Evolutionary conservation across 2,329 filamentous ascomycete species (phyloP).

Genomic region (Apiospora arundinis): DNA sequence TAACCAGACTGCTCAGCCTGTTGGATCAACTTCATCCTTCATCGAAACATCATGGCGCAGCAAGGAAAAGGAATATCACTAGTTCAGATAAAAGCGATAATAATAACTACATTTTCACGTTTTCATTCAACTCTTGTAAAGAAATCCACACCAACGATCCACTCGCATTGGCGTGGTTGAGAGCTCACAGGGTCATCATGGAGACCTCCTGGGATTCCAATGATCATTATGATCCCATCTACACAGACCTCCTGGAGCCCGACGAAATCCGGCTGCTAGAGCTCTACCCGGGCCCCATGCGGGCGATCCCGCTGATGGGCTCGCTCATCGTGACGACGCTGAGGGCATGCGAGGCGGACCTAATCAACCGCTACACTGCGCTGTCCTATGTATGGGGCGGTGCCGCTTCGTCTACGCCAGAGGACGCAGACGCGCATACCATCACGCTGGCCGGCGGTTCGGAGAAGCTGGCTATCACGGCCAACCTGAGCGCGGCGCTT

Average conservation of each 20-base stretch:
- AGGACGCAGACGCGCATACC: neutral
- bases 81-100: neutral
- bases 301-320: neutral
- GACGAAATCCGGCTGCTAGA: constrained; percentile 7
- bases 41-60: neutral
- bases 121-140: neutral
- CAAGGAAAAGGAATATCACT: neutral
- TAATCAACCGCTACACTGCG: constrained; percentile 10
- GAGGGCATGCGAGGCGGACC: neutral
- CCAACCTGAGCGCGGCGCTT: neutral
- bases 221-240: neutral
- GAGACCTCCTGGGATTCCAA: neutral
- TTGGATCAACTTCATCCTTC: neutral
- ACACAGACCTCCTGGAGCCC: constrained; percentile 16
- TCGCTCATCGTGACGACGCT: neutral
- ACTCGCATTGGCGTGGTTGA: neutral
- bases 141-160: no score
- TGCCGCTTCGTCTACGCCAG: neutral
- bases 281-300: constrained; percentile 3
- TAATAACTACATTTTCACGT: neutral
- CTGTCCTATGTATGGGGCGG: constrained; percentile 13
- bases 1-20: neutral
- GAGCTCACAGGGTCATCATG: neutral
- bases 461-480: neutral
- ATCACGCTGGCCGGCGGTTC: neutral